These are phyloP conservation scores for Candida sonorensis DNA, from an alignment of 805 yeast genomes.

Conservation along the genomic window DNA sequence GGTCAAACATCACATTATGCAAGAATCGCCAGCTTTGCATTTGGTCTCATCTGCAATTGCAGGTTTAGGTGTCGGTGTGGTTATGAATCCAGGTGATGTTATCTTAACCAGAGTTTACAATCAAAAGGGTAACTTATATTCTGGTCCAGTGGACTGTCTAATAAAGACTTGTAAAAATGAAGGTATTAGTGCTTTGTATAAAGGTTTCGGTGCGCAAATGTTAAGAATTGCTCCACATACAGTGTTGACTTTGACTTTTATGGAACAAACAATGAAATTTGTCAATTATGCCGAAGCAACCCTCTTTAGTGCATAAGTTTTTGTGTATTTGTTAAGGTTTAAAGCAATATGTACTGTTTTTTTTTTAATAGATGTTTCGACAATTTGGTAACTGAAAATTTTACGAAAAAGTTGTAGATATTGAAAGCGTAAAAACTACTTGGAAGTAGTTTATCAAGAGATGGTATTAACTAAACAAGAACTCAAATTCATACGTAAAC, in stretches of 20 bases:
- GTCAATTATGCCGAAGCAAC: slow-evolving; percentile 35
- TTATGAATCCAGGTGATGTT: slow-evolving; percentile 98
- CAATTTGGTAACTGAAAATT: too few species aligned
- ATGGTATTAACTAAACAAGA: too few species aligned
- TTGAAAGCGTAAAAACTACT: too few species aligned
- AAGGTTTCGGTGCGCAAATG: slow-evolving; percentile 92
- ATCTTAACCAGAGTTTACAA: slow-evolving; percentile 91
- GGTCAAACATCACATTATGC: slow-evolving; percentile 42
- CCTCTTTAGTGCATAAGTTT: slow-evolving; percentile 5
- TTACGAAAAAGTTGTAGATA: too few species aligned
- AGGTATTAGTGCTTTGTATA: slow-evolving; percentile 84
- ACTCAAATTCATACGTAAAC: too few species aligned
- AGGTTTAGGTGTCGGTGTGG: slow-evolving; percentile 89
- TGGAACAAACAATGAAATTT: slow-evolving; percentile 88
- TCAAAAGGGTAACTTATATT: slow-evolving; percentile 82
- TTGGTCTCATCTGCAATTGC: slow-evolving; percentile 67
- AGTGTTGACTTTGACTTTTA: slow-evolving; percentile 78
- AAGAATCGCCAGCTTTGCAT: slow-evolving; percentile 65
- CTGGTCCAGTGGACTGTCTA: slow-evolving; percentile 85
- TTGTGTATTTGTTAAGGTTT: too few species aligned
- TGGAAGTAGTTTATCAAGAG: too few species aligned
- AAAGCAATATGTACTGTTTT: too few species aligned
- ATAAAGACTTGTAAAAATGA: slow-evolving; percentile 74
- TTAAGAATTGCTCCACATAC: slow-evolving; percentile 95
- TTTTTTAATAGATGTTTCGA: too few species aligned